Base-by-base conservation (phyloP, 78 protist species). In the Planoprotostelium fungivorum region DNA sequence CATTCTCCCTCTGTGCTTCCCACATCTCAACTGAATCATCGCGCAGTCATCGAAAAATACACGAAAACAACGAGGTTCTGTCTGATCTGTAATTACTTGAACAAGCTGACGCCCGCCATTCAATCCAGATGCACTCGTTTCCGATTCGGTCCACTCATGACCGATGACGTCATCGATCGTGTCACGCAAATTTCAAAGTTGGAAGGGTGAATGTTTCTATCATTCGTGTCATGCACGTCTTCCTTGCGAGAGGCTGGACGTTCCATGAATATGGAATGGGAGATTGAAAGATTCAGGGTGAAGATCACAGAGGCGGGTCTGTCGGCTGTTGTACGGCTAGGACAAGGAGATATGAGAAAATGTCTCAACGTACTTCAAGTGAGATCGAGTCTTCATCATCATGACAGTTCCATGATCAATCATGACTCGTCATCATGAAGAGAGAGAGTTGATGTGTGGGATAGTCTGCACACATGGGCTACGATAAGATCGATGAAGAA, bases 121-220 rank as follows among this genome's bases (percentile, higher is more conserved):
- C 99, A 98, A 90, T 97, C 99, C 1, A 97, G 99, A 29, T 98
- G 99, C 95, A 98, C 99, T 0, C 37, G 97, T 63, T 97, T 98
- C 87, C 94, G 99, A 29, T 98, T 98, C 85, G 90, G 93, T 25
- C 99, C 99, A 38, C 91, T 98, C n/a, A 37, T 36, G 29, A 83
- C 88, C 0, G 88, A 25, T 29, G 89, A 91, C 85, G 91, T 96
- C 10, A 29, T 28, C 34, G 37, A 29, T 0, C 93, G 99, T 36
- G 73, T 97, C 83, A 29, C 39, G 63, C 88, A 89, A 16, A 96
- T 98, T 84, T 87, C 94, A 0, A 88, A 36, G 36, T 37, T 37
- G 1, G 99, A 98, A 88, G 31, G 38, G 95, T 96, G 34, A 28
- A 86, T 51, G n/a, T 38, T 28, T 87, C 39, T 9, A 5, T 89